These are phyloP conservation scores for Ceratobasidium sp. DNA, from an alignment of 1,284 basidiomycete species.

Conservation along the genomic window DNA sequence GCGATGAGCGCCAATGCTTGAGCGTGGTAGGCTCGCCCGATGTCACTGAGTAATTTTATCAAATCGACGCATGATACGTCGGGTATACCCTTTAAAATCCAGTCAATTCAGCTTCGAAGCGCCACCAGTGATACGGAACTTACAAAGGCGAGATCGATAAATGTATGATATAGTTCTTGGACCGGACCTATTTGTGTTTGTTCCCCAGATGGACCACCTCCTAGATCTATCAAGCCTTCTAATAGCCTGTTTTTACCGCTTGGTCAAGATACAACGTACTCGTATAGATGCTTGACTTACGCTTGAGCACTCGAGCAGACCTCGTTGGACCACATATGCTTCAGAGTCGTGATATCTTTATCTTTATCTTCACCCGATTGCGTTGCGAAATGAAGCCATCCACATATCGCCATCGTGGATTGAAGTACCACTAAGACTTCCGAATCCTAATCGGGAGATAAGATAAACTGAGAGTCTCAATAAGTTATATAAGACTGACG, in stretches of 20 bases:
- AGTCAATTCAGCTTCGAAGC: neutral
- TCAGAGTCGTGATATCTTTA: neutral
- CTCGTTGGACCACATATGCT: neutral
- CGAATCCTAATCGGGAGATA: neutral
- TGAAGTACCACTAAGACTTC: neutral
- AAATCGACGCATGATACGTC: neutral
- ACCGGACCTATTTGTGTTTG: neutral
- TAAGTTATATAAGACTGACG: neutral
- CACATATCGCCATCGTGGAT: constrained; percentile 1
- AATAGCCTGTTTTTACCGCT: neutral
- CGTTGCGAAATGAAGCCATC: neutral
- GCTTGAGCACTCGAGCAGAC: neutral
- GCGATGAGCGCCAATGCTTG: neutral
- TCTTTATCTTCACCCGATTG: neutral
- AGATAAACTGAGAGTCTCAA: neutral
- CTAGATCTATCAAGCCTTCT: neutral
- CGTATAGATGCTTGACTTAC: neutral
- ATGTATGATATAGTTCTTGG: neutral
- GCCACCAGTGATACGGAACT: neutral
- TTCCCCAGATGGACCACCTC: neutral
- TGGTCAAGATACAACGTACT: neutral
- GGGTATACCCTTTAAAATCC: neutral
- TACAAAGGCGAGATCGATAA: neutral
- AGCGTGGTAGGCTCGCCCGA: neutral
- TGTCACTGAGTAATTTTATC: neutral